Conservation (phyloP, 2,329 filamentous ascomycete genomes). For the Trichoderma atrobrunneum region DNA sequence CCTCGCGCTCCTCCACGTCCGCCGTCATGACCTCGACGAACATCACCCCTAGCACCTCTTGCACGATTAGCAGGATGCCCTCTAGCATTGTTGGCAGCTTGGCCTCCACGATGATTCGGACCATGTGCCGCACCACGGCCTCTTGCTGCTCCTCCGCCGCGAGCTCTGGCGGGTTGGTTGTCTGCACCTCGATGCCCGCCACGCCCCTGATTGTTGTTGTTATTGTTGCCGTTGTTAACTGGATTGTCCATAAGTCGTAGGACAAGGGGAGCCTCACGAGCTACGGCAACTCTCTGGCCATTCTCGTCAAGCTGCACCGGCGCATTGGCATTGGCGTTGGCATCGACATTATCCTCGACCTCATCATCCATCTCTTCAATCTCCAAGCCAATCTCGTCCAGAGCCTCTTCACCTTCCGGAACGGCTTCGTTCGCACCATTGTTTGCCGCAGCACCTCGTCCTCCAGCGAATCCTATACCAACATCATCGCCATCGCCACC, state of each 20-base stretch:
- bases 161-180: constrained; percentile 1
- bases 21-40: constrained; percentile 5
- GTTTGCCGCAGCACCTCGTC: constrained; percentile 22
- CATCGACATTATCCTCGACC: constrained; percentile 23
- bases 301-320: constrained; percentile 27
- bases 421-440: background rate
- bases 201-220: constrained; percentile 21
- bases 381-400: constrained; percentile 17
- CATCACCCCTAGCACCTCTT: constrained; percentile 11
- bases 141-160: constrained; percentile 14
- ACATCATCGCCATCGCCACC: constrained; percentile 66
- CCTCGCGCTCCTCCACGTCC: constrained; percentile 15
- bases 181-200: constrained; percentile 21
- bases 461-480: constrained; percentile 45
- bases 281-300: constrained; percentile 42
- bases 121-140: background rate
- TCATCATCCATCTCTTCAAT: constrained; percentile 19
- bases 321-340: constrained; percentile 35
- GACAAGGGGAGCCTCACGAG: constrained; percentile 55
- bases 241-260: constrained; percentile 49
- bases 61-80: constrained; percentile 9
- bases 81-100: constrained; percentile 6
- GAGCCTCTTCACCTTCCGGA: background rate
- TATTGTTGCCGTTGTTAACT: background rate
- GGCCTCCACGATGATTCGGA: background rate